Evolutionary conservation across 768 basidiomycete species (phyloP).

Genomic region (Boletus coccyginus): DNA sequence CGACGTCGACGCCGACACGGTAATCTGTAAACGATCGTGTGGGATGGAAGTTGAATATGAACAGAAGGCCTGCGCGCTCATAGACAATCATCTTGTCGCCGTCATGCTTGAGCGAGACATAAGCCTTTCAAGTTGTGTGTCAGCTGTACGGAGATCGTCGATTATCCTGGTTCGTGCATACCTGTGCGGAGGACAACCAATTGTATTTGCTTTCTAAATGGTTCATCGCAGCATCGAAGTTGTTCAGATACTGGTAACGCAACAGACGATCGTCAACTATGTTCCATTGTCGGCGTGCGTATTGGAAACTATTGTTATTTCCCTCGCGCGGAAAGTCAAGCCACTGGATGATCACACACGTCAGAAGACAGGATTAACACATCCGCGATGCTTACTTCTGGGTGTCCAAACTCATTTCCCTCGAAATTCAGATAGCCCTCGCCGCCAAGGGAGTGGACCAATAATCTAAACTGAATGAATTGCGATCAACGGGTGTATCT

Average conservation of each 20-base stretch:
- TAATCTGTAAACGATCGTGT: constrained; percentile 91
- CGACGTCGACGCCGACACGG: constrained; percentile 81
- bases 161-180: constrained; percentile 29
- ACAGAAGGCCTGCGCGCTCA: constrained; percentile 90
- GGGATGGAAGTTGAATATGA: constrained; percentile 97
- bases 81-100: constrained; percentile 89
- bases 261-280: constrained; percentile 81
- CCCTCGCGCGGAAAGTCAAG: constrained; percentile 98
- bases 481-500: neutral
- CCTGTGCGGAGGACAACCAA: constrained; percentile 84
- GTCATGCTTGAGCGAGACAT: constrained; percentile 93
- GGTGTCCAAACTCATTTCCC: constrained; percentile 98
- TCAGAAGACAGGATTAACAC: neutral
- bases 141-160: neutral
- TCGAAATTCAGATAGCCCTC: constrained; percentile 99
- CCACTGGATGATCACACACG: constrained; percentile 55
- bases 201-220: constrained; percentile 70
- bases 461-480: constrained; percentile 48
- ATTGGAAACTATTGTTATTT: constrained; percentile 94
- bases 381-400: constrained; percentile 58
- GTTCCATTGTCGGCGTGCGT: constrained; percentile 97
- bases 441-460: constrained; percentile 91
- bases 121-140: constrained; percentile 51
- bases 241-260: constrained; percentile 92
- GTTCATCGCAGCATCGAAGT: constrained; percentile 94